phyloP scores from a whole-genome alignment of 192 early-diverging fungal species.

The Gamsiella multidivaricata region DNA sequence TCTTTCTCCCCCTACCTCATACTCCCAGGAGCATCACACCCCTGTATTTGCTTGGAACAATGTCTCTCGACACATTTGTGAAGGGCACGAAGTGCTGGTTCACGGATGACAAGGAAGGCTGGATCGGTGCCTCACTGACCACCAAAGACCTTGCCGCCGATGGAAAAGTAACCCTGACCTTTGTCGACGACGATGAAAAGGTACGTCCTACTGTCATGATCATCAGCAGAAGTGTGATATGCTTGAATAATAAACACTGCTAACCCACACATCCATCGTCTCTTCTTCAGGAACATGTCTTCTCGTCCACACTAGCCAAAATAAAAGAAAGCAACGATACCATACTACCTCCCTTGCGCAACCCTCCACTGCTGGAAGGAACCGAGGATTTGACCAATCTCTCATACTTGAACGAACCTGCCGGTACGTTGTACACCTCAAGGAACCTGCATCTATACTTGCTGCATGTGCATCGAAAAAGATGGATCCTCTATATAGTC shows the following conservation, averaged over 20 bases:
- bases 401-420: slow-evolving; percentile 95
- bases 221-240: background rate
- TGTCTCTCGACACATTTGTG: slow-evolving; percentile 72
- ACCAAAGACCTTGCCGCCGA: slow-evolving; percentile 65
- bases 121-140: slow-evolving; percentile 76
- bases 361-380: slow-evolving; percentile 90
- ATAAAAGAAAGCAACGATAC: slow-evolving; percentile 73
- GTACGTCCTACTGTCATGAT: slow-evolving; percentile 28
- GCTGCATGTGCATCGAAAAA: too few relatives aligned
- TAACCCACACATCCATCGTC: background rate
- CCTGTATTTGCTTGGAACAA: slow-evolving; percentile 8
- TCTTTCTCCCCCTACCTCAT: background rate
- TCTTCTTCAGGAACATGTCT: slow-evolving; percentile 70
- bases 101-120: slow-evolving; percentile 85
- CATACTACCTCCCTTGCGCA: slow-evolving; percentile 90
- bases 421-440: slow-evolving; percentile 40
- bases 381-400: slow-evolving; percentile 94
- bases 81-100: slow-evolving; percentile 90
- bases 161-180: slow-evolving; percentile 70
- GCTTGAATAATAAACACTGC: background rate
- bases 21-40: background rate
- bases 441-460: too few relatives aligned
- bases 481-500: too few relatives aligned
- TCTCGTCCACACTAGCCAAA: slow-evolving; percentile 77
- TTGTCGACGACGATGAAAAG: slow-evolving; percentile 71